Base-by-base conservation (phyloP, 1,139 yeast genomes). In the Kluyveromyces sp. region DNA sequence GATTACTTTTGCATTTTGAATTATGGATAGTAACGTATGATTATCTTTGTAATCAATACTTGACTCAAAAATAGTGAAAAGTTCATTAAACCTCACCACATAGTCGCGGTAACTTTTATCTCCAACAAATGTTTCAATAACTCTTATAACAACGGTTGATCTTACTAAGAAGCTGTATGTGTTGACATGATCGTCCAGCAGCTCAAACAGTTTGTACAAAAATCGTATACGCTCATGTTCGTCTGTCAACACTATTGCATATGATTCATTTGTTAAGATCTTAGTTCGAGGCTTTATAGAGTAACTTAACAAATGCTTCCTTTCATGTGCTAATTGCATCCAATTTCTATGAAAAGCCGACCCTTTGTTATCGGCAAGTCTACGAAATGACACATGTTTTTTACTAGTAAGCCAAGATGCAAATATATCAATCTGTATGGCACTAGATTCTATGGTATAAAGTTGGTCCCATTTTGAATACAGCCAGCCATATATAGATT, bases 401-500 rank as follows among this genome's bases (percentile, higher is more conserved):
- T 28, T 8, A 30, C 33, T 26, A 10, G 25, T 7, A 8, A 38
- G 7, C 41, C 41, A 38, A 6, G 34, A 15, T 15, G 27, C 34
- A 30, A 38, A 38, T n/a, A 38, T 26, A 21, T 38, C n/a, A n/a
- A 38, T 21, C 26, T 29, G 34, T 4, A n/a, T 31, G 8, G 6
- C 26, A 8, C 5, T 7, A 7, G 6, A 25, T 4, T 4, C 26
- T 4, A 30, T 25, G 21, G 34, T 21, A 2, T 41, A 10, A 7
- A 64, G 26, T 15, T 63, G 61, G 21, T 56, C 57, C 74, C 78
- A 73, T 53, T 74, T 77, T 0, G 73, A 61, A 0, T 66, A 41
- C 3, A 79, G 40, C 88, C 88, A 82, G 21, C 68, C 65, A 3
- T 68, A 56, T 1, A 76, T 58, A 46, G 63, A 66, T 28, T 56